A percentile compares a stretch with the other conserved stretches of the same genome.
These are phyloP conservation scores for Hirsutella thompsonii DNA, from an alignment of 2,329 filamentous ascomycete species.

Conservation along the genomic window DNA sequence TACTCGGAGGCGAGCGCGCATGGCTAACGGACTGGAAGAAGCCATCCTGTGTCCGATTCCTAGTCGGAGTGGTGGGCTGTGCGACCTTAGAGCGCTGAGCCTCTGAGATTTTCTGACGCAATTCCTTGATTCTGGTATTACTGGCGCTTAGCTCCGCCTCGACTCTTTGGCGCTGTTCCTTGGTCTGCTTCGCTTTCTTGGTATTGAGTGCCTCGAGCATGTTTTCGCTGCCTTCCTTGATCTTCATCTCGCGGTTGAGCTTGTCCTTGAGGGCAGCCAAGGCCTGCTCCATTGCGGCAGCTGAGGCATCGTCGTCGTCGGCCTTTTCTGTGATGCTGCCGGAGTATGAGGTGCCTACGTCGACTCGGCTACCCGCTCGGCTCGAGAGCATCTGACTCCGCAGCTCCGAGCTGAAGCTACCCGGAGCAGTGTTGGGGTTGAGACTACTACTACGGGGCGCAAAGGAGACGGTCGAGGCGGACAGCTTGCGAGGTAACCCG, in stretches of 20 bases:
- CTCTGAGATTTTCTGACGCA: constrained; percentile 48
- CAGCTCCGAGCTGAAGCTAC: constrained; percentile 83
- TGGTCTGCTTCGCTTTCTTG: constrained; percentile 92
- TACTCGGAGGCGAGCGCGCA: constrained; percentile 44
- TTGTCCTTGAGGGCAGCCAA: constrained; percentile 67
- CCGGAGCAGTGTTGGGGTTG: constrained; percentile 57
- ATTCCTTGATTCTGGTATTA: constrained; percentile 56
- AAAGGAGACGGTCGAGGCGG: constrained; percentile 46
- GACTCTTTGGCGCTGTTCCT: constrained; percentile 65
- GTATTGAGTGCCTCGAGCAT: constrained; percentile 87
- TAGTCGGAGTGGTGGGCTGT: constrained; percentile 37
- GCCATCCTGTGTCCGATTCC: constrained; percentile 34
- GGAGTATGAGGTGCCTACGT: constrained; percentile 22
- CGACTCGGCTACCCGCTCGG: constrained; percentile 22
- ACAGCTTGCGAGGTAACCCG: constrained; percentile 29
- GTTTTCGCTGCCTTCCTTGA: constrained; percentile 95
- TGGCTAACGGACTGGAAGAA: constrained; percentile 28
- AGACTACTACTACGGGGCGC: constrained; percentile 56
- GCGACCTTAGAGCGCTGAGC: constrained; percentile 36
- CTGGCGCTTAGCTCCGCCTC: constrained; percentile 86
- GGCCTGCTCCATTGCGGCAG: constrained; percentile 51
- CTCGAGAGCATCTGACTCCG: constrained; percentile 49
- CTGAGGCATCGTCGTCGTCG: constrained; percentile 47
- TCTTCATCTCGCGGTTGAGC: constrained; percentile 92
- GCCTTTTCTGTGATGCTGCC: constrained; percentile 37